Conservation (phyloP, 139 green algal species). For the Zygnema cylindricum region DNA sequence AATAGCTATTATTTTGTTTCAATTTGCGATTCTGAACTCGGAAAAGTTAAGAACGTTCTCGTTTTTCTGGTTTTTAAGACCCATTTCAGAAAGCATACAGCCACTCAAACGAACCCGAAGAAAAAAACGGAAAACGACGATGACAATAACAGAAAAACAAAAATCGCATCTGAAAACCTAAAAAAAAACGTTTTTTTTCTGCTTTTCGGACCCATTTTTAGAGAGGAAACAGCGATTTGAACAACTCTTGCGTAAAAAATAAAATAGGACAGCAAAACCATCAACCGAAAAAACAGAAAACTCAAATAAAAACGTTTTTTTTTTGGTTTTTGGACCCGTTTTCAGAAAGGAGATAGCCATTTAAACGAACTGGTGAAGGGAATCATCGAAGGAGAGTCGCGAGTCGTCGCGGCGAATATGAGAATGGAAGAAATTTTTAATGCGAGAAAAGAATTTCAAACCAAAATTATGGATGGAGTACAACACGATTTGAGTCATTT, state of each 20-base stretch:
- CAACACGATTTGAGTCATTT: constrained; percentile 26
- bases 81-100: too few species aligned
- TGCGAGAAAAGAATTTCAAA: constrained; percentile 11
- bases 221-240: neutral
- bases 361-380: constrained; percentile 35
- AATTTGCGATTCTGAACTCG: too few species aligned
- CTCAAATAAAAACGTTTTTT: neutral
- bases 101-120: too few species aligned
- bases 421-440: constrained; percentile 42
- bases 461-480: constrained; percentile 1
- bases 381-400: constrained; percentile 37
- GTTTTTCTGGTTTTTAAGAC: too few species aligned
- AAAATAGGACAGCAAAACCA: neutral
- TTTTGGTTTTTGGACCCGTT: neutral
- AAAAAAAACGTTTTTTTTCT: too few species aligned
- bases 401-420: constrained; percentile 31
- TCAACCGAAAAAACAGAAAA: neutral
- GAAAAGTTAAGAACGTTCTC: too few species aligned
- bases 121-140: too few species aligned
- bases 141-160: too few species aligned
- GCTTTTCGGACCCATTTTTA: too few species aligned
- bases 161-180: too few species aligned
- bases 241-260: constrained; percentile 1
- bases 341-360: neutral
- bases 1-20: too few species aligned